Evolutionary conservation across 345 rosid genomes (phyloP).

Genomic region (Aegle marmelos): DNA sequence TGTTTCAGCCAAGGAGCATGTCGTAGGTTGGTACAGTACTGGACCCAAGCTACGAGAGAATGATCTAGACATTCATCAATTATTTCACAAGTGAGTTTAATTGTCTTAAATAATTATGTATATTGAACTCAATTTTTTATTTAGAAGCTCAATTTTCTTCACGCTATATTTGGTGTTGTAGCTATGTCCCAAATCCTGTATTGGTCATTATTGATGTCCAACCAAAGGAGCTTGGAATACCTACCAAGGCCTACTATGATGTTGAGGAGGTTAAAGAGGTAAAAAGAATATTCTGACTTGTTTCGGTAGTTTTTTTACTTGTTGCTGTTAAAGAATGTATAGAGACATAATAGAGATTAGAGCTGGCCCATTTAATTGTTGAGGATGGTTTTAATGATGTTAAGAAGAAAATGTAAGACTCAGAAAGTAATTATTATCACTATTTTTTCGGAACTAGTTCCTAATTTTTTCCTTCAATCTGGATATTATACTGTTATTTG

Average conservation of each 20-base stretch:
- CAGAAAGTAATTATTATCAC: neutral
- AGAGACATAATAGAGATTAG: neutral
- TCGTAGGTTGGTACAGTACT: constrained; percentile 97
- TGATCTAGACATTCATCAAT: constrained; percentile 77
- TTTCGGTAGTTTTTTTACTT: neutral
- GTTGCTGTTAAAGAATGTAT: neutral
- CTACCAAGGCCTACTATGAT: constrained; percentile 80
- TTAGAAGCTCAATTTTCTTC: neutral
- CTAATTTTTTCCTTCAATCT: neutral
- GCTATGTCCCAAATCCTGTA: constrained; percentile 87
- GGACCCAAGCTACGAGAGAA: constrained; percentile 89
- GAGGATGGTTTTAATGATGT: neutral
- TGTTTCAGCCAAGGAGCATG: constrained; percentile 89
- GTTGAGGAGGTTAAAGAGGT: constrained; percentile 87
- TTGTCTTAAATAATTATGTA: neutral
- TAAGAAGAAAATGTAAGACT: neutral
- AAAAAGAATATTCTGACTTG: constrained; percentile 1
- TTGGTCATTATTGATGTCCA: constrained; percentile 92
- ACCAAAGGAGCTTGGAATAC: constrained; percentile 86
- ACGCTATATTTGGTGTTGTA: constrained; percentile 25
- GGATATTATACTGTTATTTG: neutral
- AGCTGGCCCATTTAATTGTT: neutral
- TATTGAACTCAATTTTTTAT: neutral
- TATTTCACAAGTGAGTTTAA: constrained; percentile 59
- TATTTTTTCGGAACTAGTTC: neutral